phyloP scores from a whole-genome alignment of 2,329 filamentous ascomycete genomes.

The Lasiodiplodia sp. region DNA sequence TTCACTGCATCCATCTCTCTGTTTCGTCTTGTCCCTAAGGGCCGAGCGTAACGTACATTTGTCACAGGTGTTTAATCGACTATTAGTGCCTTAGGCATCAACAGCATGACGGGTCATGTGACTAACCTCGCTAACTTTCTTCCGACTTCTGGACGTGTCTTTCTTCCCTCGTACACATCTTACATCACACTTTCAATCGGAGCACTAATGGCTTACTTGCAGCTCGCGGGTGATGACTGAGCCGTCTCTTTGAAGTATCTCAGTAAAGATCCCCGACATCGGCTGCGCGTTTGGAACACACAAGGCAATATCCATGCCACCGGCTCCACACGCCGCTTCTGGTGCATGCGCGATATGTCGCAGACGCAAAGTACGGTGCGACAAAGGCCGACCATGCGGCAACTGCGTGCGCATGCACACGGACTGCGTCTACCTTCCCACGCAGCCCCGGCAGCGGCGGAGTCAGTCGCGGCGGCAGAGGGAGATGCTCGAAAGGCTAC shows the following conservation, averaged over 20 bases:
- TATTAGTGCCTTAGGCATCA: too few relatives aligned
- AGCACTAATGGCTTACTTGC: neutral
- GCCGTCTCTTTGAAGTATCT: neutral
- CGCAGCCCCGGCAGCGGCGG: neutral
- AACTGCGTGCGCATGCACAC: neutral
- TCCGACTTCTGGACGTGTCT: neutral
- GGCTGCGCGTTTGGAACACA: neutral
- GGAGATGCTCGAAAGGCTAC: slow-evolving; percentile 1
- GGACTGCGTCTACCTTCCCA: slow-evolving; percentile 2
- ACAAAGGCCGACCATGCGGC: neutral
- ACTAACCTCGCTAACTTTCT: neutral
- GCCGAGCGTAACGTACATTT: too few relatives aligned
- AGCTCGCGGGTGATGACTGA: neutral
- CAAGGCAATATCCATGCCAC: neutral
- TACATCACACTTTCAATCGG: neutral
- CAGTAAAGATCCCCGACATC: neutral
- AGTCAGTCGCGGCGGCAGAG: neutral
- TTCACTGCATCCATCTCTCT: too few relatives aligned
- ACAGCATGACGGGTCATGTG: neutral
- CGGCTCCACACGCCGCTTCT: neutral
- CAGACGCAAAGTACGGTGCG: slow-evolving; percentile 6
- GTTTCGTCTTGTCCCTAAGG: too few relatives aligned
- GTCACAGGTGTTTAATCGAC: too few relatives aligned
- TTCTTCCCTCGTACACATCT: neutral
- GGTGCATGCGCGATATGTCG: neutral